Evolutionary conservation across 306 rosid species (phyloP), one percentile per base, ranked within the genome.

Genomic region (Prunus mira): DNA sequence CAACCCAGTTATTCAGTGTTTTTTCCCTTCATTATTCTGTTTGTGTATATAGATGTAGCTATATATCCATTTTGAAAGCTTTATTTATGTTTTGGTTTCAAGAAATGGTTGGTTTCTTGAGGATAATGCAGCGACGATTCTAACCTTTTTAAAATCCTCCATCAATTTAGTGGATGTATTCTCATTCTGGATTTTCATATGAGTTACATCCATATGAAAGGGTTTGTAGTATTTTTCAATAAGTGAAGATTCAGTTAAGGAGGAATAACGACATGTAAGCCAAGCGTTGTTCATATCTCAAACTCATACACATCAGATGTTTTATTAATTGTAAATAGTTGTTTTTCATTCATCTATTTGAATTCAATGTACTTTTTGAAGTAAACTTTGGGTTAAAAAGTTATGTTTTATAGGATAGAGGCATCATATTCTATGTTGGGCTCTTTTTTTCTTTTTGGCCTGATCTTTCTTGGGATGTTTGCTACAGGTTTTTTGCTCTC

Each of bases 401-500:
- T 58, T 58, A 2, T 14, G 25, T 24, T 5, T 5, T 58, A 24
- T 13, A 8, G 1, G 32, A 22, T 22, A 11, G 24, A 58, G 64
- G 64, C 32, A 12, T 58, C 27, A 56, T 56, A 55, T 9, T 19
- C 10, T 10, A 25, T 56, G 25, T 9, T n/a, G 5, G 61, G 61
- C n/a, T 56, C 0, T 32, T 32, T 32, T 4, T 55, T 51, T 1
- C 46, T 51, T 15, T 65, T 46, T 18, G 41, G 28, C 41, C 49
- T 75, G 65, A 74, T 78, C 66, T 81, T 52, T 60, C 71, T 51
- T 64, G 52, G 71, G 17, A n/a, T 63, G 28, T 75, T 63, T 67
- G 27, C 22, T 58, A 22, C 82, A 95, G 99, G 88, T 74, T 89
- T 17, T 95, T 90, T 72, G 97, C 97, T 84, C 97, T 95, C 15